Percentiles rank a stretch among this genome's conserved stretches.
Conservation (phyloP, 2,329 filamentous ascomycete genomes). For the Cucurbitaria berberidis region DNA sequence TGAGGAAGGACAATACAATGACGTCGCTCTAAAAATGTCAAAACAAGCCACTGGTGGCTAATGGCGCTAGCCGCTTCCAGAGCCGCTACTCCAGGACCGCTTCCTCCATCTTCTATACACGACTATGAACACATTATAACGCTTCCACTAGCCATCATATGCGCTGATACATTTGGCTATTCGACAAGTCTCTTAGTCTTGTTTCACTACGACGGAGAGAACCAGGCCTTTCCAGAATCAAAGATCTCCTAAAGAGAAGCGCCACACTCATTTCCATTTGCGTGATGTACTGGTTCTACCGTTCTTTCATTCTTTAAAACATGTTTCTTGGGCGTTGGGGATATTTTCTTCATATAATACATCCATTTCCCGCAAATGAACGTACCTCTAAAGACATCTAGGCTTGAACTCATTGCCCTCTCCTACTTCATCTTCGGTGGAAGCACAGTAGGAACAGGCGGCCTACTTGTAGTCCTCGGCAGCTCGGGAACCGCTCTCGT, state of each 20-base stretch:
- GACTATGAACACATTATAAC: slow-evolving; percentile 18
- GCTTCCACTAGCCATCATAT: neutral
- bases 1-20: slow-evolving; percentile 22
- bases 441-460: slow-evolving; percentile 33
- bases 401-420: no score
- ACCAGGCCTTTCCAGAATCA: no score
- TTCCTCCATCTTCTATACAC: slow-evolving; percentile 12
- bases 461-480: slow-evolving; percentile 29
- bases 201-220: neutral
- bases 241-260: no score
- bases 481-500: slow-evolving; percentile 30
- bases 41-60: slow-evolving; percentile 28
- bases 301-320: no score
- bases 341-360: no score
- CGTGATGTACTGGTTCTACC: no score
- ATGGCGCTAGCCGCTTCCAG: slow-evolving; percentile 20
- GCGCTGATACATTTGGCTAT: neutral
- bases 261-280: no score
- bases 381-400: no score
- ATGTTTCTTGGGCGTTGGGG: no score
- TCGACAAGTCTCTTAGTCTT: neutral
- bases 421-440: slow-evolving; percentile 21
- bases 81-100: slow-evolving; percentile 11
- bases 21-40: slow-evolving; percentile 26
- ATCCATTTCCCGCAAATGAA: no score